Base-by-base conservation (phyloP, 2,329 filamentous ascomycete species). In the Cytospora chrysosperma region DNA sequence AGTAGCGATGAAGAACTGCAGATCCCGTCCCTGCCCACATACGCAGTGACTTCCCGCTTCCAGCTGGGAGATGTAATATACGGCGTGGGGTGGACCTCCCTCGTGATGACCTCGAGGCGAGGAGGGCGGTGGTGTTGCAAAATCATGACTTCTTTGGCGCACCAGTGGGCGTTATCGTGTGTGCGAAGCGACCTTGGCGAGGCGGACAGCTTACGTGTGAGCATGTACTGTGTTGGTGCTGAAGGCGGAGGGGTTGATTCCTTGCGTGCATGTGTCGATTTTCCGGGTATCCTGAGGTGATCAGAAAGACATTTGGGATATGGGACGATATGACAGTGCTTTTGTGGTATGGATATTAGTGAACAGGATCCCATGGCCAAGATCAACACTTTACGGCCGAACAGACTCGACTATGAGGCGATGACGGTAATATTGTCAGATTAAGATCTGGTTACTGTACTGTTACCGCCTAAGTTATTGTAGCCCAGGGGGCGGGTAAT, bases 101-200 rank as follows among this genome's bases (percentile, higher is more conserved):
- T 52, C 66, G 57, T 12, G 66, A 62, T 9, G 69, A 70, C 58
- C 13, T 19, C 9, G 64, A 51, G 50, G 63, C 53, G 1, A 64
- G 61, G 13, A 51, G 58, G 30, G 32, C 30, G 5, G 69, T 66
- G 1, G 21, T 61, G 55, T 47, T 71, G 67, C 67, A 65, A 2
- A 70, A 70, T 50, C 70, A 57, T 50, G 65, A 68, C 2, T 71
- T 69, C 67, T 69, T 69, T 62, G 65, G 69, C 21, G 69, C 69
- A 0, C 67, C 69, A 1, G 65, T 65, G 0, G 69, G 53, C 1
- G 54, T 64, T 1, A 47, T 71, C 51, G 64, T 69, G 24, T 69
- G 68, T 62, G 68, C 69, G 66, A 51, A 26, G 32, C 26, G 60
- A 63, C 13, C 63, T 70, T 10, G 47, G 13, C 7, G 60, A 60